Evolutionary conservation across 495 filamentous ascomycete species (phyloP).

Genomic region (Aspergillus wentii): DNA sequence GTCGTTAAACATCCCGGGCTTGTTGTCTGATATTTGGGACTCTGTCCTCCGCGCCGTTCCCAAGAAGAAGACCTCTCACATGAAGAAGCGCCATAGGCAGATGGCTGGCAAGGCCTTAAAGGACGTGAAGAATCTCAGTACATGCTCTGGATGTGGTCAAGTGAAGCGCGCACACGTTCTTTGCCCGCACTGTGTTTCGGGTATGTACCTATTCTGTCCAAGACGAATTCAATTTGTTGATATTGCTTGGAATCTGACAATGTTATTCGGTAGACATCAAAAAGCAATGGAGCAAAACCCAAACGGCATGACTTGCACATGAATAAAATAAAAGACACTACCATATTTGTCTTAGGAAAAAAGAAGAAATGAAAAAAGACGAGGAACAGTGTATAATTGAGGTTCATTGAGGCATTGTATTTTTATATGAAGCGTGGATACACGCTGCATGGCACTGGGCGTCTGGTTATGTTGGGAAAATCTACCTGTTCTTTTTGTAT

Average conservation of each 20-base stretch:
- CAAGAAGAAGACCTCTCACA: slow-evolving; percentile 98
- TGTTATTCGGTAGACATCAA: slow-evolving; percentile 21
- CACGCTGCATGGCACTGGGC: slow-evolving; percentile 40
- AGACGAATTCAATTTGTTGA: too few species aligned
- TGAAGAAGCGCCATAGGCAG: slow-evolving; percentile 88
- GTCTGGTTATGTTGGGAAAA: slow-evolving; percentile 31
- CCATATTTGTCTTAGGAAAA: not conserved
- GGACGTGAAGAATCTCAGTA: slow-evolving; percentile 79
- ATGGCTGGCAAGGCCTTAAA: slow-evolving; percentile 92
- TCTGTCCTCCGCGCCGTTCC: slow-evolving; percentile 87
- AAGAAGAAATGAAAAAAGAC: not conserved
- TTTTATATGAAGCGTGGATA: slow-evolving; percentile 31
- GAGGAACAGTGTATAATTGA: not conserved
- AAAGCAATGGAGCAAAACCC: slow-evolving; percentile 22
- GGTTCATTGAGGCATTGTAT: slow-evolving; percentile 11
- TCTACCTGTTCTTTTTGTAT: slow-evolving; percentile 7
- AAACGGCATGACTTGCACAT: slow-evolving; percentile 12
- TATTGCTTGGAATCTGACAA: slow-evolving; percentile 1
- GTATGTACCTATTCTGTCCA: slow-evolving; percentile 34
- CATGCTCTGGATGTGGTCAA: slow-evolving; percentile 82
- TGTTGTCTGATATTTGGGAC: slow-evolving; percentile 82
- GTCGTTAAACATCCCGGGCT: slow-evolving; percentile 44
- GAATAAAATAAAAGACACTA: slow-evolving; percentile 1
- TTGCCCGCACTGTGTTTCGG: slow-evolving; percentile 77
- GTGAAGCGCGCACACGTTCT: slow-evolving; percentile 82